Conservation (phyloP, 306 rosid genomes). For the Senna siamea region DNA sequence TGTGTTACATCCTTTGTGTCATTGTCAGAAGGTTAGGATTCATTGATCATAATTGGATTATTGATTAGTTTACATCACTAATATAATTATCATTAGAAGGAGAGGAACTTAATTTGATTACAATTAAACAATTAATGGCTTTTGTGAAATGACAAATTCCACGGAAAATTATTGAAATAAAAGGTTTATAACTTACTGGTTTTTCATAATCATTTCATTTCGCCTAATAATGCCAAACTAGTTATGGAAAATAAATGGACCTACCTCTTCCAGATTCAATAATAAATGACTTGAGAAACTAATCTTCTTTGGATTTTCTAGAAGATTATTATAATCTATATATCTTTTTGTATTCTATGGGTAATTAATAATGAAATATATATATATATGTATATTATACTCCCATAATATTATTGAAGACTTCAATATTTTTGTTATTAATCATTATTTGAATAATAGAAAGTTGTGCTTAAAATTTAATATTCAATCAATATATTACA, state of each 20-base stretch:
- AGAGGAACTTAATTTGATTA: background rate
- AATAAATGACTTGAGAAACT: background rate
- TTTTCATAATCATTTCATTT: background rate
- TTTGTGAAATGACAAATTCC: constrained; percentile 16
- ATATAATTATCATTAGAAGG: background rate
- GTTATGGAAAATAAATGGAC: background rate
- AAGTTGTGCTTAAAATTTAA: no score
- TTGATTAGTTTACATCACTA: constrained; percentile 25
- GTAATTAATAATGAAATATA: no score
- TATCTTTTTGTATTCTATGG: no score
- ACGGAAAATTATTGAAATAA: background rate
- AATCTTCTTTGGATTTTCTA: background rate
- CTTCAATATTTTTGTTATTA: no score
- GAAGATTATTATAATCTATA: no score
- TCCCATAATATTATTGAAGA: no score
- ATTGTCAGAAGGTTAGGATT: constrained; percentile 18
- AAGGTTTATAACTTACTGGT: constrained; percentile 5
- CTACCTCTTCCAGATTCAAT: constrained; percentile 2
- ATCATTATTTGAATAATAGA: no score
- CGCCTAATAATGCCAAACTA: background rate
- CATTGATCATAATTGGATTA: constrained; percentile 19
- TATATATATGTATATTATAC: no score
- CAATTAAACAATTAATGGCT: background rate
- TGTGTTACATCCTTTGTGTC: constrained; percentile 26
- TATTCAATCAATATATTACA: no score